Percentiles rank a stretch among this genome's conserved stretches.
Conservation (phyloP, 495 filamentous ascomycete genomes). For the Penicillium mononematosum region DNA sequence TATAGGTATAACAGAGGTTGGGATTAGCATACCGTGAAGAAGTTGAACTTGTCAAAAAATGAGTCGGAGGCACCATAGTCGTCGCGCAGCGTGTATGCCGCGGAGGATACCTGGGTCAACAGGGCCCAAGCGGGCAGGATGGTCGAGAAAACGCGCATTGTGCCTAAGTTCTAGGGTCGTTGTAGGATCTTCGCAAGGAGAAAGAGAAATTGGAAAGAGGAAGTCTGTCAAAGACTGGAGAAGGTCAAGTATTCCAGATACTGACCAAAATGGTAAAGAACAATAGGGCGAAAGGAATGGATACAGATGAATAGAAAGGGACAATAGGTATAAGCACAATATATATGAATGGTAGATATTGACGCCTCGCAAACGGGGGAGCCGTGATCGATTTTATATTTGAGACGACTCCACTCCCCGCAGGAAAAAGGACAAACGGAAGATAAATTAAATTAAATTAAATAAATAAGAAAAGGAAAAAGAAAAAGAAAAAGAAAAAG, state of each 20-base stretch:
- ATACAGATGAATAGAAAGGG: conserved; percentile 1
- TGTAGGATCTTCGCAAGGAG: conserved; percentile 4
- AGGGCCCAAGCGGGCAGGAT: conserved; percentile 40
- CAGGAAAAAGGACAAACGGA: background rate
- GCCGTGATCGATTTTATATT: conserved; percentile 2
- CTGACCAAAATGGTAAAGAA: conserved; percentile 6
- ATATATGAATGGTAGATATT: no score
- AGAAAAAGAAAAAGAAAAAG: background rate
- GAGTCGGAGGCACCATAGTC: conserved; percentile 39
- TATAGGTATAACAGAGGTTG: conserved; percentile 28
- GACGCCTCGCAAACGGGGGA: background rate
- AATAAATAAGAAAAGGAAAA: conserved; percentile 1
- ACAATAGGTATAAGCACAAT: background rate
- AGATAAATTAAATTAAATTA: no score
- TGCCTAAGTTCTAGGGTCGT: conserved; percentile 12
- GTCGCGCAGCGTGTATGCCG: conserved; percentile 49
- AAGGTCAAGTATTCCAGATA: conserved; percentile 8
- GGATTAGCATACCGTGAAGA: conserved; percentile 37
- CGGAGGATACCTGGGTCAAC: conserved; percentile 42
- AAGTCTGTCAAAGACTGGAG: conserved; percentile 24
- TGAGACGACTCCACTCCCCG: background rate
- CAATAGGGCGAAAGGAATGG: conserved; percentile 11
- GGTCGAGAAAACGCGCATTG: conserved; percentile 44
- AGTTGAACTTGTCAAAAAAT: conserved; percentile 59
- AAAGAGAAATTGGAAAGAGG: conserved; percentile 10